phyloP scores from a whole-genome alignment of 1,284 basidiomycete species.

The Sanguinoderma infundibulare region DNA sequence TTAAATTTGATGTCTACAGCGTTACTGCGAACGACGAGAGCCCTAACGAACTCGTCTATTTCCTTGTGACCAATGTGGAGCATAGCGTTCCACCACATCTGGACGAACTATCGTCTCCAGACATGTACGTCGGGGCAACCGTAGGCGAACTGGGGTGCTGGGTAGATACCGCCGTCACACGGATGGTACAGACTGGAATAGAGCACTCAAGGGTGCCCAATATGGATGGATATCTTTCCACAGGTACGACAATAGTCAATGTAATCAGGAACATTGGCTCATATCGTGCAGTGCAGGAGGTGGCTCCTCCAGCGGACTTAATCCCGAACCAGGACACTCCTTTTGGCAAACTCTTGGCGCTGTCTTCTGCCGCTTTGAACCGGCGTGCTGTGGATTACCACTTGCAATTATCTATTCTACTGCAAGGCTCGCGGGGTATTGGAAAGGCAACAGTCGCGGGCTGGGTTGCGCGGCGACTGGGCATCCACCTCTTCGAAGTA shows the following conservation, averaged over 20 bases:
- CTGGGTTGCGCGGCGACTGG: constrained; percentile 66
- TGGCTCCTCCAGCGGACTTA: constrained; percentile 31
- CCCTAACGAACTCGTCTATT: constrained; percentile 62
- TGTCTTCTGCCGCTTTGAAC: constrained; percentile 61
- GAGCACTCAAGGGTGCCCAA: constrained; percentile 74
- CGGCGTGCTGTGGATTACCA: constrained; percentile 61
- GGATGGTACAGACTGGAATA: constrained; percentile 80
- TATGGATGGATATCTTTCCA: constrained; percentile 56
- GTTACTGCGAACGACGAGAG: background rate
- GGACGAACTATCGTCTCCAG: constrained; percentile 37
- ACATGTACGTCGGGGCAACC: constrained; percentile 53
- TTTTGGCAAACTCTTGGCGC: constrained; percentile 47
- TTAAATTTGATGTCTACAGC: background rate
- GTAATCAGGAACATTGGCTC: background rate
- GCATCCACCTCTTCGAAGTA: constrained; percentile 85
- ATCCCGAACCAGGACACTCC: constrained; percentile 34
- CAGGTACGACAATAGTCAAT: constrained; percentile 39
- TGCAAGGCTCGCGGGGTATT: constrained; percentile 76
- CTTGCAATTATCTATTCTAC: constrained; percentile 66
- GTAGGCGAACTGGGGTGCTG: constrained; percentile 85
- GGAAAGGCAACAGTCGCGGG: constrained; percentile 73
- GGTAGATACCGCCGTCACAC: constrained; percentile 76
- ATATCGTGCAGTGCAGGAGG: constrained; percentile 2
- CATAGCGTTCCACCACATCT: constrained; percentile 54
- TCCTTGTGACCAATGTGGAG: constrained; percentile 81